These are phyloP conservation scores for Trichophyton simii DNA, from an alignment of 2,329 filamentous ascomycete species.

Conservation along the genomic window DNA sequence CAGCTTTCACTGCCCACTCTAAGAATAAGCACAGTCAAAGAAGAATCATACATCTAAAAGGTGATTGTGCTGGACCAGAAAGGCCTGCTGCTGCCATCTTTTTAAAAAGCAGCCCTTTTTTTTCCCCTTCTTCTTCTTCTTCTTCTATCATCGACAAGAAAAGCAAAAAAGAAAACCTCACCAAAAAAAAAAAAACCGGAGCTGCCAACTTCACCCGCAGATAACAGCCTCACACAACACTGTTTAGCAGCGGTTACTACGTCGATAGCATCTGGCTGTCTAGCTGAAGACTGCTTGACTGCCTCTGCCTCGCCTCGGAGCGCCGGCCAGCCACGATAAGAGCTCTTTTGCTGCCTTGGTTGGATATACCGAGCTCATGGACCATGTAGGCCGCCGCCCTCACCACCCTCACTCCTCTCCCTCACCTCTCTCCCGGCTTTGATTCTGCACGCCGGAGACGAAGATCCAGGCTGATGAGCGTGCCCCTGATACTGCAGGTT, in stretches of 20 bases:
- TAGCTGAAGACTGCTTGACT: neutral
- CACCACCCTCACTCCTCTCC: neutral
- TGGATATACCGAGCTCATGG: constrained; percentile 7
- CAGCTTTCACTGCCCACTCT: neutral
- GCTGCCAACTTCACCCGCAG: too few species aligned
- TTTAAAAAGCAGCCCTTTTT: neutral
- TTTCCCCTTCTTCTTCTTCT: neutral
- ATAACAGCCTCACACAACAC: neutral
- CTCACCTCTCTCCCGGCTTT: neutral
- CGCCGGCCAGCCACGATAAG: neutral
- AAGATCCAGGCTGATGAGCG: constrained; percentile 14
- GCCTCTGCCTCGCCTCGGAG: neutral
- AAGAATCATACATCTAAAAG: neutral
- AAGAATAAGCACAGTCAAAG: neutral
- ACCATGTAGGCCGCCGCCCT: constrained; percentile 8
- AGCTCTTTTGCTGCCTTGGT: neutral
- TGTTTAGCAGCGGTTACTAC: neutral
- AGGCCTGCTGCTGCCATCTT: neutral
- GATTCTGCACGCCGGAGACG: neutral
- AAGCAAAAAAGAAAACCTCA: neutral
- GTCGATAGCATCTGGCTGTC: neutral
- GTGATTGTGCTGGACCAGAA: neutral
- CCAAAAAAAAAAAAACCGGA: neutral
- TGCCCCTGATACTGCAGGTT: constrained; percentile 30
- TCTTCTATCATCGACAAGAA: neutral